These are phyloP conservation scores for Cladobotryum protrusum DNA, from an alignment of 2,329 filamentous ascomycete species.

Conservation along the genomic window DNA sequence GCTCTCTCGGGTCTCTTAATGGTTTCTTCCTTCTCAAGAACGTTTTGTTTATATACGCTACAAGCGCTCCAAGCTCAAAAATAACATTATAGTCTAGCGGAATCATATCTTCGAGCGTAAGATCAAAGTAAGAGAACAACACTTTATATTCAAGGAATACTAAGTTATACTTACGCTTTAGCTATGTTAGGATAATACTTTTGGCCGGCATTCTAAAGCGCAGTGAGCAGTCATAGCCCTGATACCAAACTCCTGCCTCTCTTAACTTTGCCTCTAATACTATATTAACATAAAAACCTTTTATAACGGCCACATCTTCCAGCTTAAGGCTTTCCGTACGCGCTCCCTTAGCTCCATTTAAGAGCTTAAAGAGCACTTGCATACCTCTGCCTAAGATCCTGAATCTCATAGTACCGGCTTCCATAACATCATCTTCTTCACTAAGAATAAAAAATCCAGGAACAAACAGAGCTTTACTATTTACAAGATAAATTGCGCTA, in stretches of 20 bases:
- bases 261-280: not conserved
- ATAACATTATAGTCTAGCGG: not conserved
- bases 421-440: too few species aligned
- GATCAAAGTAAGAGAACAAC: not conserved
- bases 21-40: not conserved
- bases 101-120: not conserved
- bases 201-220: not conserved
- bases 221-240: not conserved
- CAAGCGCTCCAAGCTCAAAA: not conserved
- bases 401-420: not conserved
- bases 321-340: not conserved
- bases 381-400: not conserved
- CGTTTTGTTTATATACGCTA: not conserved
- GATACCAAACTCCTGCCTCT: not conserved
- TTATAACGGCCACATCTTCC: not conserved
- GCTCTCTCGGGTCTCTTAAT: not conserved
- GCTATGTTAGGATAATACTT: not conserved
- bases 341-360: not conserved
- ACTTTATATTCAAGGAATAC: not conserved
- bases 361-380: not conserved
- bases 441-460: not conserved
- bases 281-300: not conserved
- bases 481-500: not conserved
- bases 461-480: not conserved
- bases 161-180: not conserved